Evolutionary conservation across 192 early-diverging fungal species (phyloP), one percentile per base, ranked within the genome.

Genomic region (Obelidium mucronatum): DNA sequence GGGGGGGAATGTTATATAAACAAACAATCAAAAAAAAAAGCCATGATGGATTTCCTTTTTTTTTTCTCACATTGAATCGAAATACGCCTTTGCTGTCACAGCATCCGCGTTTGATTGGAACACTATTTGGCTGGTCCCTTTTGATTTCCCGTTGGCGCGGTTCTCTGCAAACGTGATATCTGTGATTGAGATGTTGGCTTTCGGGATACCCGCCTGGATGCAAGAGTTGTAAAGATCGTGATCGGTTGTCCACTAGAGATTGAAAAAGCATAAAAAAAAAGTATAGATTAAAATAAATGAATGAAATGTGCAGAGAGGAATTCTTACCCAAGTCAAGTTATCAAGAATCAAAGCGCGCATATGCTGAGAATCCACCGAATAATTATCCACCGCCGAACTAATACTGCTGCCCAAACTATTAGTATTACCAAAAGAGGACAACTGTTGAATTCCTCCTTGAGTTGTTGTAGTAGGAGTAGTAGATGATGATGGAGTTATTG

Each of bases 191-290:
- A 69, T 19, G 42, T 40, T 26, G 17, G 44, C 67, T 31, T 69
- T 69, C 8, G 40, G 28, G 28, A 52, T 53, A 1, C 67, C 67
- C 26, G 67, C 39, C 19, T 51, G 11, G 19, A 69, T 17, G 17
- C 42, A 69, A 11, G 67, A 40, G 24, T 26, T 40, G 44, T 69
- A 69, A 8, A 69, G 31, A n/a, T 69, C 67, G 44, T 69, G 42
- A 44, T 69, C 67, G 13, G 67, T 69, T 34, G 67, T 69, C 67
- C 67, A 69, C 67, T 69, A 2, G 42, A n/a, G n/a, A n/a, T n/a
- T n/a, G n/a, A 44, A 65, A 19, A 65, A 15, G 0, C 17, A 65
- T 15, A 26, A 37, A 13, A 65, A 37, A 37, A 22, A 65, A 36
- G 28, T 34, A 36, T 17, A 24, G 34, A 15, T 24, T 37, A 40